phyloP scores from a whole-genome alignment of 2,329 filamentous ascomycete genomes.

The Fusarium marasasianum region DNA sequence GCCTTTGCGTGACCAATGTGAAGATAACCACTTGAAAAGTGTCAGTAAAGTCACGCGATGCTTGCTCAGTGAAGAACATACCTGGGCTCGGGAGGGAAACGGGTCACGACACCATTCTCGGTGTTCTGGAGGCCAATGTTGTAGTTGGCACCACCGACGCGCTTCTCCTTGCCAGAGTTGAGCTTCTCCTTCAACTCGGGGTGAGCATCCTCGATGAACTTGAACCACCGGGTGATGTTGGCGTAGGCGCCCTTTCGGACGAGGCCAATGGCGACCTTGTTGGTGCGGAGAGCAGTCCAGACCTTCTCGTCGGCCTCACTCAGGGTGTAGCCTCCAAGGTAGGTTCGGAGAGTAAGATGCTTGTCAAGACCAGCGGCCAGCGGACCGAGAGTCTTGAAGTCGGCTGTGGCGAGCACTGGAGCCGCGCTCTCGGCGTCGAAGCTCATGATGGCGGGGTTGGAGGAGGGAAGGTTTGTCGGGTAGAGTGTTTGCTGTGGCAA shows the following conservation, averaged over 20 bases:
- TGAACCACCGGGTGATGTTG: constrained; percentile 88
- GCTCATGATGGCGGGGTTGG: constrained; percentile 35
- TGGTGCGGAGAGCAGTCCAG: constrained; percentile 84
- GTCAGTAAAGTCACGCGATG: constrained; percentile 23
- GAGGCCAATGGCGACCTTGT: constrained; percentile 83
- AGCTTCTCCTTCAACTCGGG: constrained; percentile 78
- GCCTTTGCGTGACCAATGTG: constrained; percentile 98
- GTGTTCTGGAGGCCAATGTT: constrained; percentile 87
- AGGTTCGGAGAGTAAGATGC: constrained; percentile 86
- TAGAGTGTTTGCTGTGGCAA: not conserved
- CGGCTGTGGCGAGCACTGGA: constrained; percentile 41
- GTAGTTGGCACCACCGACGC: constrained; percentile 85
- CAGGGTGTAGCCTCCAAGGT: constrained; percentile 82
- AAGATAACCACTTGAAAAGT: constrained; percentile 72
- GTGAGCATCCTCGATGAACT: constrained; percentile 82
- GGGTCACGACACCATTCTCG: constrained; percentile 87
- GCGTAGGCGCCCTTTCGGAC: constrained; percentile 80
- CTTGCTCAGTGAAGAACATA: constrained; percentile 54
- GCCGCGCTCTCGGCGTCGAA: constrained; percentile 41
- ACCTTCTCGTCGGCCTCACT: constrained; percentile 81
- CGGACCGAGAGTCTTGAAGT: constrained; percentile 85
- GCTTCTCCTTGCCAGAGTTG: constrained; percentile 65
- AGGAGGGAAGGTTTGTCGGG: not conserved
- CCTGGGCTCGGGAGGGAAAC: constrained; percentile 95
- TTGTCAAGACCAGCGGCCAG: constrained; percentile 82